Evolutionary conservation across 495 filamentous ascomycete genomes (phyloP).

Genomic region (Penicillium arizonense): DNA sequence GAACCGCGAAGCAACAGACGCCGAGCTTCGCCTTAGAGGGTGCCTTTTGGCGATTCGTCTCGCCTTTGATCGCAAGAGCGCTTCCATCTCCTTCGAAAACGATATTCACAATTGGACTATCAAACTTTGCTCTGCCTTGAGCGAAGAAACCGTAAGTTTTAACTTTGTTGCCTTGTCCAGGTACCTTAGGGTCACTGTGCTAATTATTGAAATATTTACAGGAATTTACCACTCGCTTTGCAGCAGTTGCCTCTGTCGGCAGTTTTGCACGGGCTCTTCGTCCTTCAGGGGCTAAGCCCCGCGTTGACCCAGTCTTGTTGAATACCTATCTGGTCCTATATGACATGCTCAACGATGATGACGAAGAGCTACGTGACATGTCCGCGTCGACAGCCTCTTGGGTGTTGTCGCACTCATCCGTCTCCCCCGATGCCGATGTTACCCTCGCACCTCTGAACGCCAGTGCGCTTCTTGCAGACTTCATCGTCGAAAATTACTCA

Average conservation of each 20-base stretch:
- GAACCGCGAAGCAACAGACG: conserved; percentile 44
- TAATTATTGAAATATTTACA: conserved; percentile 20
- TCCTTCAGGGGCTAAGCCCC: conserved; percentile 21
- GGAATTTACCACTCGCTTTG: conserved; percentile 65
- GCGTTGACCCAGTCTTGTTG: conserved; percentile 31
- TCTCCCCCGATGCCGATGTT: conserved; percentile 28
- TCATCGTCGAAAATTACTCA: conserved; percentile 38
- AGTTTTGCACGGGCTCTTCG: conserved; percentile 33
- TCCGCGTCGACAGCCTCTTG: conserved; percentile 54
- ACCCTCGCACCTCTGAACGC: conserved; percentile 46
- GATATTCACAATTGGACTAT: conserved; percentile 31
- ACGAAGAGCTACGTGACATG: conserved; percentile 75
- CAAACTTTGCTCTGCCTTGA: conserved; percentile 36
- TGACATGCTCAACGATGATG: conserved; percentile 79
- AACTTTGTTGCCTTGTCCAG: not conserved
- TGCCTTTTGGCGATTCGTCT: conserved; percentile 56
- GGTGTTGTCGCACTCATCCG: conserved; percentile 38
- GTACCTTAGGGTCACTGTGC: not conserved
- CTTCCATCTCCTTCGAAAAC: conserved; percentile 8
- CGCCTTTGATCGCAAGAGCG: conserved; percentile 25
- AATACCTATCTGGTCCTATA: conserved; percentile 53
- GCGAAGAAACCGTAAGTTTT: conserved; percentile 42
- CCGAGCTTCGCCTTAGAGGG: conserved; percentile 49
- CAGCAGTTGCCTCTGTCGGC: conserved; percentile 47
- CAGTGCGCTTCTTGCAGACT: conserved; percentile 41